Percentiles rank a stretch among this genome's conserved stretches.
phyloP scores from a whole-genome alignment of 768 basidiomycete genomes.

The Macrolepiota dolichaula region DNA sequence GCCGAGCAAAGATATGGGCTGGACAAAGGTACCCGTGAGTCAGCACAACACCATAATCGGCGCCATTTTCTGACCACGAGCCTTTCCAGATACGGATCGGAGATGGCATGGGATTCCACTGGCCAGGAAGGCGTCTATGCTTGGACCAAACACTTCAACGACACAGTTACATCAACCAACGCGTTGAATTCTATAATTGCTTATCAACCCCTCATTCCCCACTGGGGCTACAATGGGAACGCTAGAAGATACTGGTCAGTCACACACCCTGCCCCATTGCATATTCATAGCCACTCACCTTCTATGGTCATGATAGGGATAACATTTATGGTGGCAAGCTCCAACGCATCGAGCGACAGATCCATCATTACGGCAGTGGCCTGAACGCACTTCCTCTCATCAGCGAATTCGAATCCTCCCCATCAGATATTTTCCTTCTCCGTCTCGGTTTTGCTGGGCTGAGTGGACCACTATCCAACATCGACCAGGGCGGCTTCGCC shows the following conservation, averaged over 20 bases:
- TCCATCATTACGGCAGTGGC: slow-evolving; percentile 58
- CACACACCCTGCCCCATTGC: neutral
- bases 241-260: slow-evolving; percentile 53
- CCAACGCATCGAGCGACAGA: slow-evolving; percentile 51
- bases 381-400: slow-evolving; percentile 54
- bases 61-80: neutral
- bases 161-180: slow-evolving; percentile 45
- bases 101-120: slow-evolving; percentile 58
- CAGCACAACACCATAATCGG: neutral
- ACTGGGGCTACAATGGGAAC: slow-evolving; percentile 62
- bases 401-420: slow-evolving; percentile 41
- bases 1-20: slow-evolving; percentile 42
- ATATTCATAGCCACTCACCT: neutral
- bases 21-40: slow-evolving; percentile 49
- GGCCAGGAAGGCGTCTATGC: slow-evolving; percentile 57
- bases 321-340: slow-evolving; percentile 56
- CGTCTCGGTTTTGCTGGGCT: slow-evolving; percentile 51
- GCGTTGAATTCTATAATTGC: slow-evolving; percentile 54
- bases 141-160: slow-evolving; percentile 54
- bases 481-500: slow-evolving; percentile 56
- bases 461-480: slow-evolving; percentile 51
- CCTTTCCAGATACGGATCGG: slow-evolving; percentile 46
- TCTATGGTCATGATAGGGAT: slow-evolving; percentile 35
- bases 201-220: slow-evolving; percentile 54
- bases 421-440: slow-evolving; percentile 47